Evolutionary conservation across 2,329 filamentous ascomycete genomes (phyloP).

Genomic region (Elsinoe perseae): DNA sequence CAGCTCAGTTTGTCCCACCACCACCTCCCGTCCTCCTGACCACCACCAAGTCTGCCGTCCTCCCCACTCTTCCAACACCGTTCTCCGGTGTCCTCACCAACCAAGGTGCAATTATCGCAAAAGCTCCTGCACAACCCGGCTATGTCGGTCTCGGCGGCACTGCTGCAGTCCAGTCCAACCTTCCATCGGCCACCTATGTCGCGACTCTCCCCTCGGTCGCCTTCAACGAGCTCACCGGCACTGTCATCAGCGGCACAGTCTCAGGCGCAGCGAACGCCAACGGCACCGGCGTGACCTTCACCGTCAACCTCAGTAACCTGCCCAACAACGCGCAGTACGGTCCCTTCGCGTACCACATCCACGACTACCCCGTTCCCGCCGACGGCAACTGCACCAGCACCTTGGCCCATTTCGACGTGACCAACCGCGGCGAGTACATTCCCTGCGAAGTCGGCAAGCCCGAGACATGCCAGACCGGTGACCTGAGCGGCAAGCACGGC

Average conservation of each 20-base stretch:
- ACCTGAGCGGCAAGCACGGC: conserved; percentile 68
- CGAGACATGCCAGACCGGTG: conserved; percentile 65
- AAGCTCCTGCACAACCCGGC: conserved; percentile 15
- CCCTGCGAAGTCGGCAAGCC: conserved; percentile 52
- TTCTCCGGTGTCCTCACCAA: conserved; percentile 19
- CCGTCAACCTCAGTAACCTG: conserved; percentile 17
- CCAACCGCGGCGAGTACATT: conserved; percentile 53
- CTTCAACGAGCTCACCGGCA: conserved; percentile 19
- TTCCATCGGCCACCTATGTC: conserved; percentile 16
- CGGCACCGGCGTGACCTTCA: conserved; percentile 16
- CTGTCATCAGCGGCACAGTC: conserved; percentile 17
- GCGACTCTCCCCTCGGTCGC: conserved; percentile 15
- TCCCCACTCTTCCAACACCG: conserved; percentile 18
- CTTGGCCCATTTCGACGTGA: conserved; percentile 63
- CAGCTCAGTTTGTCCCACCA: conserved; percentile 13
- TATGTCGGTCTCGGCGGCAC: conserved; percentile 10
- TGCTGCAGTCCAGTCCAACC: conserved; percentile 13
- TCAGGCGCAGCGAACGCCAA: background rate
- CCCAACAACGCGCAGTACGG: conserved; percentile 16
- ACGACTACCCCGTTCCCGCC: conserved; percentile 55
- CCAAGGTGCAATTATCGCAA: conserved; percentile 20
- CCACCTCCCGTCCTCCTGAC: conserved; percentile 13
- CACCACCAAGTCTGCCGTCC: conserved; percentile 16
- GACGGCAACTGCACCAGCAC: conserved; percentile 65
- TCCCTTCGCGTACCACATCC: conserved; percentile 57